Evolutionary conservation across 2,329 filamentous ascomycete genomes (phyloP), one percentile per base, ranked within the genome.

Genomic region (Hypoxylon sp.): DNA sequence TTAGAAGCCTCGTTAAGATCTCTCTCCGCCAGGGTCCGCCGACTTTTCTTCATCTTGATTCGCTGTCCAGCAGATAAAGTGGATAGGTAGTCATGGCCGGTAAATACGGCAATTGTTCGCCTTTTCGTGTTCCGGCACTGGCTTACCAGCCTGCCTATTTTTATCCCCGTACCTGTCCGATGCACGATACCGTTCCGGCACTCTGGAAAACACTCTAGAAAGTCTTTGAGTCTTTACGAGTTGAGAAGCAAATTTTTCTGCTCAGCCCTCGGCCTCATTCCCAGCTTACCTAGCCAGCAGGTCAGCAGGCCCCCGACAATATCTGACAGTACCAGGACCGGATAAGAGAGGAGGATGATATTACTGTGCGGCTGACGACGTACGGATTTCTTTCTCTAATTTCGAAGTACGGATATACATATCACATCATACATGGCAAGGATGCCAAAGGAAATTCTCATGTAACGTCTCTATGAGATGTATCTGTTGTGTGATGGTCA

Each of bases 81-180:
- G n/a, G n/a, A 27, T 47, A 38, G 49, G 24, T 37, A 46, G 11
- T 31, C 8, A 15, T 21, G 26, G 29, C 35, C 47, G 59, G 55
- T 17, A 52, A 46, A 46, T 48, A 51, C 48, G 59, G 48, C 31
- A 58, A 37, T 50, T 41, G 18, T 17, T 29, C 35, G 26, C 50
- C n/a, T n/a, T 43, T 58, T 62, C 50, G 58, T 58, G 50, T 52
- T 58, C 29, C 38, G 26, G 23, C 35, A 52, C 38, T 17, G 23
- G 24, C n/a, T n/a, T n/a, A n/a, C n/a, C n/a, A n/a, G n/a, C n/a
- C n/a, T n/a, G n/a, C 13, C 47, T 61, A 58, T 58, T 62, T 62
- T 62, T 55, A 48, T 55, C 43, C 49, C 51, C 50, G 55, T n/a
- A n/a, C n/a, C n/a, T n/a, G n/a, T n/a, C 42, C 42, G 48, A 62